Evolutionary conservation across 768 basidiomycete species (phyloP).

Genomic region (Kwoniella pini): DNA sequence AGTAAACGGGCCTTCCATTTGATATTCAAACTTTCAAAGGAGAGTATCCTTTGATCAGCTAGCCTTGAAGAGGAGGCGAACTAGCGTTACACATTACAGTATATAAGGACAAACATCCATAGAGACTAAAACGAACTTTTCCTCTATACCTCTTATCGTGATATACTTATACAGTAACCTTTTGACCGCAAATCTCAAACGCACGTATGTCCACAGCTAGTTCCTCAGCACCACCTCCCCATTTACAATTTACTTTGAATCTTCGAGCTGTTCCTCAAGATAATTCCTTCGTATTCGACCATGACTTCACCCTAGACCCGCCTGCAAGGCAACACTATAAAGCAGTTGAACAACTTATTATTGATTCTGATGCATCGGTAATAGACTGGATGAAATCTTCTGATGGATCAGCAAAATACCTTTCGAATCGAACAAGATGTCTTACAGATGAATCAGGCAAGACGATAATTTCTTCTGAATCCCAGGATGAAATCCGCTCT

Average conservation of each 20-base stretch:
- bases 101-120: no score
- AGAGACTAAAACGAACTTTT: no score
- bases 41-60: no score
- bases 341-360: not conserved
- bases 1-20: no score
- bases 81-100: no score
- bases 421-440: not conserved
- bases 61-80: no score
- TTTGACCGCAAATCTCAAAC: no score
- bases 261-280: not conserved
- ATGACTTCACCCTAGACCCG: not conserved
- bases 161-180: no score
- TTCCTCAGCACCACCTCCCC: not conserved
- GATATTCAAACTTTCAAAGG: no score
- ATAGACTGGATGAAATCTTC: not conserved
- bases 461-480: not conserved
- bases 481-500: no score
- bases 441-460: not conserved
- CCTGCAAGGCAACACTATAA: not conserved
- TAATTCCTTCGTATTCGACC: not conserved
- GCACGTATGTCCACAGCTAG: no score
- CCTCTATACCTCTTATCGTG: no score
- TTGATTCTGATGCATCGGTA: not conserved
- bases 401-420: not conserved
- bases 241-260: not conserved